These are phyloP conservation scores for Westerdykella sp. DNA, from an alignment of 2,329 filamentous ascomycete species.

Conservation along the genomic window DNA sequence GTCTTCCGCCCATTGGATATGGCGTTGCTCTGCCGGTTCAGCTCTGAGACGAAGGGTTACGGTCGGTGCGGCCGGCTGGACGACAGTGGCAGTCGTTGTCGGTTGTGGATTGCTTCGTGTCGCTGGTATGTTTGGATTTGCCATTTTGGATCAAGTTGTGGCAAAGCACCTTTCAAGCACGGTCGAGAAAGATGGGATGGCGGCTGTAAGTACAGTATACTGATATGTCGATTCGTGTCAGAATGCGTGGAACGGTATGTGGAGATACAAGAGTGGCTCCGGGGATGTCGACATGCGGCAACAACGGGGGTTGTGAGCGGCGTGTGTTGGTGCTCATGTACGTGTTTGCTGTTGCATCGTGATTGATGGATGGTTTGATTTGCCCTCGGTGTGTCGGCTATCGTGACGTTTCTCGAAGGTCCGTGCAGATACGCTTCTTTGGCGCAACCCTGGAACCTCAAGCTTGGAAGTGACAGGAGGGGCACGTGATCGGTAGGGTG, in stretches of 20 bases:
- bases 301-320: slow-evolving; percentile 12
- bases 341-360: slow-evolving; percentile 31
- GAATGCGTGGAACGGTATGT: slow-evolving; percentile 3
- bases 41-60: slow-evolving; percentile 39
- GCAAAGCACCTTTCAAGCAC: slow-evolving; percentile 28
- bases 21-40: slow-evolving; percentile 44
- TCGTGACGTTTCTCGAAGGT: too few species aligned
- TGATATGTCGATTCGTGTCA: slow-evolving; percentile 3
- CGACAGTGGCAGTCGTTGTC: slow-evolving; percentile 15
- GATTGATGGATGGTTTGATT: slow-evolving; percentile 22
- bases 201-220: slow-evolving; percentile 5
- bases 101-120: slow-evolving; percentile 8
- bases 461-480: too few species aligned
- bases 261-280: slow-evolving; percentile 7
- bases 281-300: slow-evolving; percentile 8
- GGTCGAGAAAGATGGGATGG: slow-evolving; percentile 10
- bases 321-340: slow-evolving; percentile 26
- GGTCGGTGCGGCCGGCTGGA: slow-evolving; percentile 28
- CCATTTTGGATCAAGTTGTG: slow-evolving; percentile 92
- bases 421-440: too few species aligned
- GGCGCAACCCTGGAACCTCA: too few species aligned
- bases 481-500: too few species aligned
- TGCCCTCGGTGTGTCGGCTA: too few species aligned
- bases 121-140: slow-evolving; percentile 20
- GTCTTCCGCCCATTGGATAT: slow-evolving; percentile 86